These are phyloP conservation scores for Candida maltosa DNA, from an alignment of 805 yeast genomes.

Conservation along the genomic window DNA sequence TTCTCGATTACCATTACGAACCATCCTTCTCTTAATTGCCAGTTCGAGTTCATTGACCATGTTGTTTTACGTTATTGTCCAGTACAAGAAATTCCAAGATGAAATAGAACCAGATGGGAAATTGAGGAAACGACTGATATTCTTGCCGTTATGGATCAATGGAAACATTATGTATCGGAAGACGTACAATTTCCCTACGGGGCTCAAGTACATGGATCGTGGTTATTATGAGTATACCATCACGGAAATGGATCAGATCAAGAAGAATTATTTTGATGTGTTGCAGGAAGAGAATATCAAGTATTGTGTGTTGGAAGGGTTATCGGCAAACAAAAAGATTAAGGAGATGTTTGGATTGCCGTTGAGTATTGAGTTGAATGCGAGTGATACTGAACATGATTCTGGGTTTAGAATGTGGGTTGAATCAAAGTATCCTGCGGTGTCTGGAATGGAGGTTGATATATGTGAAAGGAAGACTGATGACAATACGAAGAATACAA, in stretches of 20 bases:
- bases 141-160: conserved; percentile 24
- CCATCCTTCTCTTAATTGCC: conserved; percentile 16
- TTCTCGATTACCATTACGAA: conserved; percentile 15
- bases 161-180: conserved; percentile 22
- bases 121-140: conserved; percentile 10
- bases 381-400: conserved; percentile 7
- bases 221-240: conserved; percentile 13
- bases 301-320: conserved; percentile 23
- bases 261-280: conserved; percentile 10
- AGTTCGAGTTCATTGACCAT: conserved; percentile 21
- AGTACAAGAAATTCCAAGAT: conserved; percentile 12
- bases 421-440: conserved; percentile 23
- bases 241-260: conserved; percentile 13
- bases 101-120: conserved; percentile 1
- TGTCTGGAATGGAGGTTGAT: conserved; percentile 26
- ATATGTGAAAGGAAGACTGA: background rate
- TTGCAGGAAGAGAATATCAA: conserved; percentile 21
- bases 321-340: conserved; percentile 17
- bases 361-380: conserved; percentile 9
- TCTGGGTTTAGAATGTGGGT: conserved; percentile 25
- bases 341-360: conserved; percentile 29
- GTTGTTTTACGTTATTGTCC: conserved; percentile 18
- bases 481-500: background rate
- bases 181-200: conserved; percentile 22
- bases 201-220: conserved; percentile 22